A percentile compares a stretch with the other conserved stretches of the same genome.
Conservation (phyloP, 805 yeast species). For the Saturnispora serradocipensis region DNA sequence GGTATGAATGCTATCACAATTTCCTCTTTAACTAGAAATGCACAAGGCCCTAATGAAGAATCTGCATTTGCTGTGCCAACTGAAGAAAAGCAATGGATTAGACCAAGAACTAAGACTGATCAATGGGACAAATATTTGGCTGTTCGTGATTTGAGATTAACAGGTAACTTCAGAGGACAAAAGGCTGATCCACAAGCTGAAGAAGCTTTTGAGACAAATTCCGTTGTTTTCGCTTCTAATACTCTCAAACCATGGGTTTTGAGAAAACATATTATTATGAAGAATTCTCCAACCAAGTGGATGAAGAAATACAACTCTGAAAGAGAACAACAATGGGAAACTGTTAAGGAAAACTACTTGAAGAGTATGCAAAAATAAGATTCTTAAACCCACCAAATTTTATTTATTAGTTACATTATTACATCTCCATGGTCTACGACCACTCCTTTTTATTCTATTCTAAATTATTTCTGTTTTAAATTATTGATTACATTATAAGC, state of each 20-base stretch:
- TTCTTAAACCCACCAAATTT: constrained; percentile 5
- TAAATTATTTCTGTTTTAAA: constrained; percentile 4
- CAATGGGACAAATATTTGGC: constrained; percentile 48
- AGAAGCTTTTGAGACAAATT: constrained; percentile 66
- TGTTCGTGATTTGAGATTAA: constrained; percentile 67
- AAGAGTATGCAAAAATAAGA: constrained; percentile 27
- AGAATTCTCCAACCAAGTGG: constrained; percentile 32
- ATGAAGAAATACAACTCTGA: constrained; percentile 27
- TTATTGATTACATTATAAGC: not conserved
- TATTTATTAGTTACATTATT: constrained; percentile 11
- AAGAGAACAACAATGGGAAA: constrained; percentile 26
- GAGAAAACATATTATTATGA: constrained; percentile 32
- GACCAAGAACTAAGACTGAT: constrained; percentile 45
- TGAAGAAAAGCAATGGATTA: constrained; percentile 39
- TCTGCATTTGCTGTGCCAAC: constrained; percentile 31
- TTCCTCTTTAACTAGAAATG: constrained; percentile 23
- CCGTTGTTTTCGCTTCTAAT: constrained; percentile 31
- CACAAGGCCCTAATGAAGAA: constrained; percentile 30
- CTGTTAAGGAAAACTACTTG: constrained; percentile 28
- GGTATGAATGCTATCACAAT: constrained; percentile 30
- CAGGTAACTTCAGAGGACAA: constrained; percentile 69
- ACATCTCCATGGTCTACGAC: constrained; percentile 6
- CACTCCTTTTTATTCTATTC: constrained; percentile 3
- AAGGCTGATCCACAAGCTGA: constrained; percentile 54
- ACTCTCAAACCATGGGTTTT: constrained; percentile 30